Conservation (phyloP, 495 filamentous ascomycete genomes). For the Xylaria venustula region DNA sequence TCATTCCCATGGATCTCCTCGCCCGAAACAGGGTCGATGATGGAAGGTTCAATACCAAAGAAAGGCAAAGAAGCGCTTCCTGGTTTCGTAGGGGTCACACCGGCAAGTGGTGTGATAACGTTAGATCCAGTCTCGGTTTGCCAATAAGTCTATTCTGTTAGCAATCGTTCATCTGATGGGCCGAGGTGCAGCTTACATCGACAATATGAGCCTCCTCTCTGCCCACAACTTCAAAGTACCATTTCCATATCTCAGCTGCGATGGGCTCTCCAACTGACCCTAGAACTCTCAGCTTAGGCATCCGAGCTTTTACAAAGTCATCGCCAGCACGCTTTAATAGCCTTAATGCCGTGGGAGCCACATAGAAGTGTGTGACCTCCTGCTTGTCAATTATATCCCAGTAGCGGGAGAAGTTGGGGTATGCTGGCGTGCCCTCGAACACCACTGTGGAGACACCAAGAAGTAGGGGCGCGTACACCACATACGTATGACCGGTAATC, state of each 20-base stretch:
- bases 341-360: slow-evolving; percentile 90
- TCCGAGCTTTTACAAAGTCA: slow-evolving; percentile 81
- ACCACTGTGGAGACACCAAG: slow-evolving; percentile 93
- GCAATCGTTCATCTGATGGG: not conserved
- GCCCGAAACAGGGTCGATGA: slow-evolving; percentile 94
- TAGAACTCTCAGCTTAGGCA: slow-evolving; percentile 85
- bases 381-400: slow-evolving; percentile 98
- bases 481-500: slow-evolving; percentile 99
- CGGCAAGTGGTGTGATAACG: slow-evolving; percentile 76
- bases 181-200: slow-evolving; percentile 62
- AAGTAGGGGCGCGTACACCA: slow-evolving; percentile 92
- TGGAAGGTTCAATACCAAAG: slow-evolving; percentile 97
- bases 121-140: slow-evolving; percentile 99
- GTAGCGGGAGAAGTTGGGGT: slow-evolving; percentile 96
- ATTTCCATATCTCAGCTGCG: slow-evolving; percentile 98
- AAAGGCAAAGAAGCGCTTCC: slow-evolving; percentile 79
- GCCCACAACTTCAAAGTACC: slow-evolving; percentile 96
- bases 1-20: slow-evolving; percentile 95
- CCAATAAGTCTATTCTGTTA: slow-evolving; percentile 84
- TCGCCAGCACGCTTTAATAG: slow-evolving; percentile 93
- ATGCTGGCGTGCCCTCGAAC: slow-evolving; percentile 98
- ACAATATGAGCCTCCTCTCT: slow-evolving; percentile 91
- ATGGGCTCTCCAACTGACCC: slow-evolving; percentile 99
- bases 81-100: slow-evolving; percentile 76
- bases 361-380: slow-evolving; percentile 96